Base-by-base conservation (phyloP, 345 rosid genomes). In the Microcos paniculata region DNA sequence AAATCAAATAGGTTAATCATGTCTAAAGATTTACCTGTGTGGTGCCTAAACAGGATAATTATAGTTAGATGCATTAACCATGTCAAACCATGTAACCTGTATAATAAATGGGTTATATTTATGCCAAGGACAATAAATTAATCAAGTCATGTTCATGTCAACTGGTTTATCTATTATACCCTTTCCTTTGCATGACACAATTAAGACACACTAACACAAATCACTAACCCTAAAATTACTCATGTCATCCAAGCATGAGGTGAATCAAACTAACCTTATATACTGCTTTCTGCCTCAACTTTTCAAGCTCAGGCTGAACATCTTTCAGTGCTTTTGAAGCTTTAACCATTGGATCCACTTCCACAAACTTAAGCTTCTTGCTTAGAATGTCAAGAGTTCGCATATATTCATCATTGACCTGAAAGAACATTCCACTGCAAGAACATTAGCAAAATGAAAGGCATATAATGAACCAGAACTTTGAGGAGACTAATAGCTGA, bases 271-370 rank as follows among this genome's bases (percentile, higher is more conserved):
- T 38, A 70, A 96, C 99, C 98, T 93, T 96, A 18, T 98, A 87
- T 81, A 96, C 91, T 69, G 98, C 97, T 84, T 92, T 96, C 80
- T 93, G 98, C 77, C 98, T 85, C 42, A 96, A 93, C 86, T 92
- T 93, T 84, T 93, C 98, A 73, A 96, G 98, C 86, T 96, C 99
- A 23, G 97, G 99, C 67, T 92, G 94, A 76, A 96, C 98, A 82
- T 96, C 99, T 85, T 89, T 96, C 55, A 96, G 87, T 55, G 98
- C 96, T 84, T 92, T 93, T 66, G 99, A 90, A 71, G 87, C 84
- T 82, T 87, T 96, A 61, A 90, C 91, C 84, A 87, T 87, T 24
- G 84, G 83, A 87, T 96, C 98, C 73, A 78, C 90, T 77, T 90
- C 94, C 73, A 89, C 87, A 77, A 87, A 92, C 86, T 92, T 93